Conservation (phyloP, 495 filamentous ascomycete genomes). For the Neurospora sp. region DNA sequence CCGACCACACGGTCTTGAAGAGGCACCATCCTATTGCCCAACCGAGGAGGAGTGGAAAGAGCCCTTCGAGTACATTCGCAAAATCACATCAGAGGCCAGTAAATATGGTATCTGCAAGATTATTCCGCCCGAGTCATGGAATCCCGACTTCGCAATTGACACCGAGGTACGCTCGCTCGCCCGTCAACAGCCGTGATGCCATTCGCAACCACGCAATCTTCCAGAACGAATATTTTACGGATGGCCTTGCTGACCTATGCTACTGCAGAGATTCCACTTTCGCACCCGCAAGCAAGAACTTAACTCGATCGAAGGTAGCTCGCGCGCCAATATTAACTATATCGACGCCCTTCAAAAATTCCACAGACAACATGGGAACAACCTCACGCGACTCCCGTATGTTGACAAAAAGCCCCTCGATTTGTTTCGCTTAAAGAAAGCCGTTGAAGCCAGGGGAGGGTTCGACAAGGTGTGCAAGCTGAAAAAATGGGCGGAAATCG, state of each 20-base stretch:
- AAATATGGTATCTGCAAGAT: conserved; percentile 92
- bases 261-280: conserved; percentile 84
- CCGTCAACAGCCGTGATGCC: background rate
- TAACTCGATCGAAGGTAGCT: conserved; percentile 97
- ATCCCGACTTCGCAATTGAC: conserved; percentile 90
- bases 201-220: background rate
- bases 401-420: conserved; percentile 98
- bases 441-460: conserved; percentile 84
- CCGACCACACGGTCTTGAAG: conserved; percentile 72
- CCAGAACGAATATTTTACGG: background rate
- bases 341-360: conserved; percentile 92
- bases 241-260: conserved; percentile 5
- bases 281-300: conserved; percentile 93
- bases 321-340: conserved; percentile 90
- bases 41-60: conserved; percentile 92
- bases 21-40: conserved; percentile 86
- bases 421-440: conserved; percentile 91
- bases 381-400: conserved; percentile 85
- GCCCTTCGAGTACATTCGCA: conserved; percentile 83
- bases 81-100: conserved; percentile 72
- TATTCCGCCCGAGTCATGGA: conserved; percentile 88
- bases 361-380: conserved; percentile 92
- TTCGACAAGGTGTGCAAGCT: conserved; percentile 94
- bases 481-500: conserved; percentile 99
- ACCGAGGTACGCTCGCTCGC: conserved; percentile 65